phyloP scores from a whole-genome alignment of 805 yeast species.

The Starmera quercuum region DNA sequence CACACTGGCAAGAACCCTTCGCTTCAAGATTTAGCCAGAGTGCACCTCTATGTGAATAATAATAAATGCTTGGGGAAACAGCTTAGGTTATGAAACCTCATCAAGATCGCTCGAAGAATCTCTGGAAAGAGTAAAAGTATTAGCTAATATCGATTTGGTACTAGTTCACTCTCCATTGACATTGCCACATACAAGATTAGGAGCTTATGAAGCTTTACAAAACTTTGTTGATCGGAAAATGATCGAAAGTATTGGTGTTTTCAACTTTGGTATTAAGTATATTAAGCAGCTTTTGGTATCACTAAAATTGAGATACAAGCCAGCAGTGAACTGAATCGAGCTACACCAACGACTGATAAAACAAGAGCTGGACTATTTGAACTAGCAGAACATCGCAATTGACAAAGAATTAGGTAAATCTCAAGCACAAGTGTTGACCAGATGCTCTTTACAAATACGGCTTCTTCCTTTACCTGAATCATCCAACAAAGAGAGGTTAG shows the following conservation, averaged over 20 bases:
- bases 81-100: slow-evolving; percentile 51
- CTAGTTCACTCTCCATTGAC: slow-evolving; percentile 60
- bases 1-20: no score
- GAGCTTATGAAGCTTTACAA: slow-evolving; percentile 66
- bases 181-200: slow-evolving; percentile 41
- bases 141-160: slow-evolving; percentile 61
- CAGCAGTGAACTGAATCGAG: slow-evolving; percentile 75
- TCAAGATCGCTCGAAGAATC: slow-evolving; percentile 47
- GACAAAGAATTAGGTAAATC: no score
- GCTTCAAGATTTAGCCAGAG: no score
- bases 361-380: no score
- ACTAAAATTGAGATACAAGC: slow-evolving; percentile 43
- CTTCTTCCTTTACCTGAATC: no score
- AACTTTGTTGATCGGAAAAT: slow-evolving; percentile 53
- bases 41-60: no score
- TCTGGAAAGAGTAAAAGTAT: slow-evolving; percentile 37
- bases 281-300: slow-evolving; percentile 50
- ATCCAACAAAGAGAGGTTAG: no score
- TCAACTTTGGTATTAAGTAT: slow-evolving; percentile 57
- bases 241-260: slow-evolving; percentile 64
- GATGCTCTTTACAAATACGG: no score
- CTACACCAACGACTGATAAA: no score
- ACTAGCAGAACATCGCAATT: no score
- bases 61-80: no score
- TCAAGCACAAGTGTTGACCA: no score